These are phyloP conservation scores for Backusella tuberculispora DNA, from an alignment of 192 early-diverging fungal species.

Conservation along the genomic window DNA sequence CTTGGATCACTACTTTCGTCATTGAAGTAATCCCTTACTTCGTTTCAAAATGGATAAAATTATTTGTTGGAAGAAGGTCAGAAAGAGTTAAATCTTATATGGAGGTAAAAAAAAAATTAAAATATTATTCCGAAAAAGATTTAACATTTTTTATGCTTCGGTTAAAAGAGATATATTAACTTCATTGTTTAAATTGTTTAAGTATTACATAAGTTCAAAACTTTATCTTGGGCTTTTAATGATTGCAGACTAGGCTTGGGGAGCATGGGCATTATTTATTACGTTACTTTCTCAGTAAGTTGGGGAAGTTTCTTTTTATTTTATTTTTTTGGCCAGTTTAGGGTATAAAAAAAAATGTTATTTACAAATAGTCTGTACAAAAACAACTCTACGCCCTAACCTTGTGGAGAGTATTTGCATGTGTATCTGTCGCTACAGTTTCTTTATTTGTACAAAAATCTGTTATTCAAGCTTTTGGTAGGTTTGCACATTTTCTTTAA, in stretches of 20 bases:
- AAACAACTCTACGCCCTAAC: constrained; percentile 24
- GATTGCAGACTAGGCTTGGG: constrained; percentile 36
- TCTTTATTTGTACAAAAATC: constrained; percentile 33
- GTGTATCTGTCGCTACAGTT: constrained; percentile 27
- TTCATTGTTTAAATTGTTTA: constrained; percentile 9
- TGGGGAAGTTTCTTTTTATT: neutral
- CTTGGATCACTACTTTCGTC: constrained; percentile 35
- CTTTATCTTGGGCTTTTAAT: constrained; percentile 29
- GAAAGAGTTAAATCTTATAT: constrained; percentile 32
- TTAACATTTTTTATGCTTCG: no score
- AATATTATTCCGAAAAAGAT: no score
- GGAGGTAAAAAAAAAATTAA: constrained; percentile 34
- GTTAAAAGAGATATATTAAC: neutral
- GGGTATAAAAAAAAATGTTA: neutral
- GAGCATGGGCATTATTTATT: constrained; percentile 33
- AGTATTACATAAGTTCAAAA: constrained; percentile 39
- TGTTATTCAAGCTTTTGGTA: constrained; percentile 41
- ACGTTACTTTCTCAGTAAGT: constrained; percentile 25
- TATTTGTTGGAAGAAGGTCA: constrained; percentile 30
- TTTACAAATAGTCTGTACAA: constrained; percentile 28
- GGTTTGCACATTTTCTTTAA: no score
- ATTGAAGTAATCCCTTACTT: constrained; percentile 34
- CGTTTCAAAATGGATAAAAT: constrained; percentile 29
- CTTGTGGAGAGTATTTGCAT: constrained; percentile 31
- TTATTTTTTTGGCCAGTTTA: neutral